Evolutionary conservation across 495 filamentous ascomycete genomes (phyloP), one percentile per base, ranked within the genome.

Genomic region (Hypoxylon fragiforme): DNA sequence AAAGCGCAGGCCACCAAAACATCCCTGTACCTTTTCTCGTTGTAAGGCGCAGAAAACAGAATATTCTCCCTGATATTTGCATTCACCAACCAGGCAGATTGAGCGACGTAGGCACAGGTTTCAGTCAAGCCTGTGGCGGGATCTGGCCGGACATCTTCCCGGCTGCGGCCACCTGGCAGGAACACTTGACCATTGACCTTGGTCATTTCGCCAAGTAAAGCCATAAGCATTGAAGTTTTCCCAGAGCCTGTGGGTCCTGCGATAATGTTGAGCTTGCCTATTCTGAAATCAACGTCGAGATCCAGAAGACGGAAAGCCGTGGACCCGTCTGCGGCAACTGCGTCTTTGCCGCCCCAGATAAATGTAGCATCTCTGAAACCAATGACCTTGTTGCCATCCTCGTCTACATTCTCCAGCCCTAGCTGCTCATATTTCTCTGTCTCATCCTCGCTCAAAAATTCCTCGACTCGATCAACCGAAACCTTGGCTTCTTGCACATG

Each of bases 401-500:
- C 76, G 52, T 85, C 81, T 18, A 78, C 56, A 42, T 86, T 83
- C 42, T 81, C 78, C 15, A 81, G 71, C 12, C 81, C 78, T 2
- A 99, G 79, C 63, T 97, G 95, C n/a, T 78, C 77, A 62, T 96
- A 97, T 68, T 99, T 99, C 50, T 94, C 90, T 0, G 94, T 97
- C 71, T 99, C 95, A 18, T 95, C 89, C 66, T 99, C 95, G 45
- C 82, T 86, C 44, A 99, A 70, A 66, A 96, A 99, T 56, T 96
- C 88, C 63, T 99, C 94, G 14, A 99, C 90, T 72, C 95, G 91
- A 65, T 95, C 92, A 37, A 99, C 81, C 1, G 95, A 97, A 22
- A 99, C 95, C 74, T 95, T 94, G 7, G 91, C 90, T 72, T 99
- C 95, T 73, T 96, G 91, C 6, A 99, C 92, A 67, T 96, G 95